Evolutionary conservation across 2,329 filamentous ascomycete species (phyloP), one percentile per base, ranked within the genome.

Genomic region (Mycogone perniciosa): DNA sequence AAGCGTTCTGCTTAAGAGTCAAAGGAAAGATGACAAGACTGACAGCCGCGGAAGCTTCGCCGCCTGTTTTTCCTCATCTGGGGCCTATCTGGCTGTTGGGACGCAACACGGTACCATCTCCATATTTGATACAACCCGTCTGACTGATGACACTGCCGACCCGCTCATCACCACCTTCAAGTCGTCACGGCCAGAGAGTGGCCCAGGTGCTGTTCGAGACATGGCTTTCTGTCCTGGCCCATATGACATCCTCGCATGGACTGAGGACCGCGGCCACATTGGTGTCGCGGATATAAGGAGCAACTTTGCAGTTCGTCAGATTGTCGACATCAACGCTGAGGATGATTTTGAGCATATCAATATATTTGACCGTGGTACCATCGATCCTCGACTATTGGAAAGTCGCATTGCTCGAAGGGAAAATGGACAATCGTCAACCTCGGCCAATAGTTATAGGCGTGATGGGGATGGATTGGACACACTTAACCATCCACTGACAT

Each of bases 191-290:
- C 81, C 88, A 0, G 78, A 80, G 53, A 77, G 75, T n/a, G 77
- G 81, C 26, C 76, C 80, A 20, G 92, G 92, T 40, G 90, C 92
- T 31, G 84, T 97, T 48, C 81, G 93, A 55, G 89, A 90, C 54
- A 95, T 97, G 87, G 79, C 86, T 1, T 99, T 99, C 64, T 90
- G 88, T 4, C 91, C 92, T 1, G 87, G 88, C 1, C 89, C 91
- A 0, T 92, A 86, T 75, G 92, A 96, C 64, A 79, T 99, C 13
- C 73, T 99, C 38, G 87, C 95, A 6, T 97, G 93, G 91, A 88
- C 90, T 7, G 93, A 99, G 67, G 88, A 96, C 60, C 85, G 88
- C 56, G 87, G 85, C 4, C 77, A 83, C 50, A 75, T 91, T 11
- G 88, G 86, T 35, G 75, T 92, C 37, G 85, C 85, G 5, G 88